Percentiles rank a stretch among this genome's conserved stretches.
These are phyloP conservation scores for Botryotinia convoluta DNA, from an alignment of 2,329 filamentous ascomycete genomes.

Conservation along the genomic window DNA sequence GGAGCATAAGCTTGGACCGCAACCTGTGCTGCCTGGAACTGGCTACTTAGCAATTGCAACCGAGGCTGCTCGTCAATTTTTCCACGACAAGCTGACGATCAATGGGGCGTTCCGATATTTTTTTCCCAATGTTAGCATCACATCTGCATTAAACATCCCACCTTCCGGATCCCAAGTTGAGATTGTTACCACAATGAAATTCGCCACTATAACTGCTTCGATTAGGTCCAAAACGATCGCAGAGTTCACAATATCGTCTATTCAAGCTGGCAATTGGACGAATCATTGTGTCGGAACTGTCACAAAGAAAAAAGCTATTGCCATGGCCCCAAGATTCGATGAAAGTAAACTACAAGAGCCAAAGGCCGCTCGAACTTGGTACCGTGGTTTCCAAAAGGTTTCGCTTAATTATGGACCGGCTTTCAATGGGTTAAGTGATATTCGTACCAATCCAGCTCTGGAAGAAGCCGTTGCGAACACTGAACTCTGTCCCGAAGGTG, in stretches of 20 bases:
- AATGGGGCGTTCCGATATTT: slow-evolving; percentile 9
- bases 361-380: slow-evolving; percentile 36
- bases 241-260: slow-evolving; percentile 14
- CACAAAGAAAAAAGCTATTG: background rate
- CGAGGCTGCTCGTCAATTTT: slow-evolving; percentile 12
- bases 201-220: slow-evolving; percentile 12
- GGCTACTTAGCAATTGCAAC: slow-evolving; percentile 40
- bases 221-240: slow-evolving; percentile 8
- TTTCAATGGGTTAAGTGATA: slow-evolving; percentile 40
- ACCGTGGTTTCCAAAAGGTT: slow-evolving; percentile 39
- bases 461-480: slow-evolving; percentile 34
- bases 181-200: slow-evolving; percentile 16
- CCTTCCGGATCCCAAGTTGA: slow-evolving; percentile 17
- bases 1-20: slow-evolving; percentile 52
- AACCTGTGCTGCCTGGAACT: slow-evolving; percentile 46
- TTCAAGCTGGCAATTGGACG: slow-evolving; percentile 15
- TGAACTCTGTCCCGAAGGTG: slow-evolving; percentile 25
- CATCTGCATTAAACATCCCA: slow-evolving; percentile 16
- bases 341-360: slow-evolving; percentile 30
- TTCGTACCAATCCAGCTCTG: slow-evolving; percentile 33
- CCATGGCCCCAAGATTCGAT: background rate
- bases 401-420: slow-evolving; percentile 43
- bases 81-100: background rate
- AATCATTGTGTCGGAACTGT: slow-evolving; percentile 16
- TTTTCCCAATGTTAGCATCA: slow-evolving; percentile 15